Evolutionary conservation across 108 stramenopile species (phyloP).

Genomic region (Stephanodiscus minutulus): DNA sequence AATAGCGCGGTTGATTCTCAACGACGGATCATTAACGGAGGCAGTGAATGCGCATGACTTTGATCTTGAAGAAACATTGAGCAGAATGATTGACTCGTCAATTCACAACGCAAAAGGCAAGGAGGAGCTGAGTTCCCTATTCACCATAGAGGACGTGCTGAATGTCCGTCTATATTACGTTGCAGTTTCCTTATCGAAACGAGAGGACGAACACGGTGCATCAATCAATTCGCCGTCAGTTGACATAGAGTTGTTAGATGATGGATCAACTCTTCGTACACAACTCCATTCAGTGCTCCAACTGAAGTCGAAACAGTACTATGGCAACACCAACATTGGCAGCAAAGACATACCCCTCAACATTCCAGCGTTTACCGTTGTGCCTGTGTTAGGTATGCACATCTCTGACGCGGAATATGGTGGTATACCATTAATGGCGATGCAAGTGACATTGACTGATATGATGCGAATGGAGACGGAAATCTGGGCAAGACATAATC

Average conservation of each 20-base stretch:
- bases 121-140: slow-evolving; percentile 16
- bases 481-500: slow-evolving; percentile 56
- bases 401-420: slow-evolving; percentile 22
- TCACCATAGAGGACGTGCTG: slow-evolving; percentile 38
- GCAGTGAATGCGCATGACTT: slow-evolving; percentile 5
- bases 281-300: slow-evolving; percentile 36
- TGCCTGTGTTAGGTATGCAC: slow-evolving; percentile 59
- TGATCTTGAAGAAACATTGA: slow-evolving; percentile 39
- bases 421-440: slow-evolving; percentile 49
- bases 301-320: slow-evolving; percentile 22
- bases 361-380: slow-evolving; percentile 54
- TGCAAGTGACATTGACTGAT: slow-evolving; percentile 69
- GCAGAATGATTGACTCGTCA: slow-evolving; percentile 57
- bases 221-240: not conserved
- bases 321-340: slow-evolving; percentile 6
- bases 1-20: not conserved
- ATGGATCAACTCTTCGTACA: slow-evolving; percentile 45
- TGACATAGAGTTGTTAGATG: slow-evolving; percentile 35
- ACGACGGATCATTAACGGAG: not conserved
- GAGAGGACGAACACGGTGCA: not conserved
- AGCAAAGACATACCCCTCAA: slow-evolving; percentile 9
- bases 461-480: slow-evolving; percentile 75
- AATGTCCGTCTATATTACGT: slow-evolving; percentile 69
- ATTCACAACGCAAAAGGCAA: slow-evolving; percentile 31
- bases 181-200: slow-evolving; percentile 25